phyloP scores from a whole-genome alignment of 768 basidiomycete genomes.

The Russula earlei region DNA sequence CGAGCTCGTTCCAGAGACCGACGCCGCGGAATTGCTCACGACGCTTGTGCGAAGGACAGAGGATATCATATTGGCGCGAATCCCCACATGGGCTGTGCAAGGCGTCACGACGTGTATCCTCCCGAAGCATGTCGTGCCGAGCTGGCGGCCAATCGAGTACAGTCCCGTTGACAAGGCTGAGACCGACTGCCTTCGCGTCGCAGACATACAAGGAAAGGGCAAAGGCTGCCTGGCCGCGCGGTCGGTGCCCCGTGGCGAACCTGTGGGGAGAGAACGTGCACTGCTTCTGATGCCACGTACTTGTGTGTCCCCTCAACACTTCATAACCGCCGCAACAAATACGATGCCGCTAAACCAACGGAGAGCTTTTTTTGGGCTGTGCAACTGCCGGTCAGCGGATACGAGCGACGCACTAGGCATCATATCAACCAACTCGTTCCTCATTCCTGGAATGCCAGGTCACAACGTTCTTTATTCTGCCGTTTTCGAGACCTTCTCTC shows the following conservation, averaged over 20 bases:
- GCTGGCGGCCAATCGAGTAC: neutral
- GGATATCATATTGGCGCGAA: neutral
- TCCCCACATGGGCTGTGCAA: neutral
- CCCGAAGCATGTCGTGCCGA: neutral
- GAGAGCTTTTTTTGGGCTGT: neutral
- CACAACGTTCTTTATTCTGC: conserved; percentile 20
- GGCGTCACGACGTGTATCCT: conserved; percentile 1
- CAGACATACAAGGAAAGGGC: conserved; percentile 19
- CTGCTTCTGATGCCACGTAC: conserved; percentile 24
- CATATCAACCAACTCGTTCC: conserved; percentile 1
- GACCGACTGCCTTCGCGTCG: neutral
- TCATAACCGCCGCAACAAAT: neutral
- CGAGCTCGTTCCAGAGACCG: neutral
- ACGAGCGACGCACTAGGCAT: neutral
- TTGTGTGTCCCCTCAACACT: neutral
- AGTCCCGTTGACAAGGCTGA: neutral
- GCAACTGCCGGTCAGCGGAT: neutral
- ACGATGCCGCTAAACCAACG: neutral
- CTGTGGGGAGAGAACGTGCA: conserved; percentile 31
- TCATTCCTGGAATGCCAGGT: conserved; percentile 1
- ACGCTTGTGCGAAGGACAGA: neutral
- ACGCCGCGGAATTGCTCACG: neutral
- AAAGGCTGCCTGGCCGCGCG: conserved; percentile 27
- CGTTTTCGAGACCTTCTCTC: conserved; percentile 21
- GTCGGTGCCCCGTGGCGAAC: conserved; percentile 25